Conservation (phyloP, 805 yeast species). For the Hanseniaspora nectarophila region DNA sequence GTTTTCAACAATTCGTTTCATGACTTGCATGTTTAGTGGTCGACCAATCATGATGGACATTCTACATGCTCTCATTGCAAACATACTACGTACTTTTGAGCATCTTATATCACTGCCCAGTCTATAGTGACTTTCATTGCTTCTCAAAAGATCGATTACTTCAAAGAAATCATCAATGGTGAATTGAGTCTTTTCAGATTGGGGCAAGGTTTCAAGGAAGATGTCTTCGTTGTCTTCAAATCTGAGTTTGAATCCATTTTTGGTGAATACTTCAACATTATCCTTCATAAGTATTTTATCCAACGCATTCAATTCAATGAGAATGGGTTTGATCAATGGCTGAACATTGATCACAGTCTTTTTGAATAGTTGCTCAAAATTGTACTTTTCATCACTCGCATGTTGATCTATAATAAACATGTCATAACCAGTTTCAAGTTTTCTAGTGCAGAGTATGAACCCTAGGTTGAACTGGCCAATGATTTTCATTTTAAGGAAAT, state of each 20-base stretch:
- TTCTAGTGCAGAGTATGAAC: constrained; percentile 62
- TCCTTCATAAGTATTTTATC: constrained; percentile 68
- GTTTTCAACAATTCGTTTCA: constrained; percentile 58
- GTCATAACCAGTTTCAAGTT: constrained; percentile 35
- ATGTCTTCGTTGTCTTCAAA: constrained; percentile 38
- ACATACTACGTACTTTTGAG: constrained; percentile 67
- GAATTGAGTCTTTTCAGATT: constrained; percentile 58
- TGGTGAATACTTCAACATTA: constrained; percentile 42
- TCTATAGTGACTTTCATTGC: constrained; percentile 34
- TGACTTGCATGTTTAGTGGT: constrained; percentile 43
- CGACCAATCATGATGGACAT: constrained; percentile 89
- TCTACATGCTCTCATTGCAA: constrained; percentile 93
- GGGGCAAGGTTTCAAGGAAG: constrained; percentile 52
- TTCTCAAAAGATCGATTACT: constrained; percentile 51
- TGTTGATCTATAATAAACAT: constrained; percentile 90
- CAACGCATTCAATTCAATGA: constrained; percentile 54
- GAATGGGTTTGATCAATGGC: constrained; percentile 48
- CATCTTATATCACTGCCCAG: constrained; percentile 34
- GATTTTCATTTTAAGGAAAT: constrained; percentile 62
- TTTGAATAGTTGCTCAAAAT: constrained; percentile 60
- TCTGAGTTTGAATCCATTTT: constrained; percentile 64
- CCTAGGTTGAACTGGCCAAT: constrained; percentile 96
- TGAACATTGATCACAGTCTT: constrained; percentile 54
- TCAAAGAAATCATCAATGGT: constrained; percentile 60
- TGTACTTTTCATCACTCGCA: constrained; percentile 91